These are phyloP conservation scores for Filobasidium floriforme DNA, from an alignment of 768 basidiomycete genomes.

Conservation along the genomic window DNA sequence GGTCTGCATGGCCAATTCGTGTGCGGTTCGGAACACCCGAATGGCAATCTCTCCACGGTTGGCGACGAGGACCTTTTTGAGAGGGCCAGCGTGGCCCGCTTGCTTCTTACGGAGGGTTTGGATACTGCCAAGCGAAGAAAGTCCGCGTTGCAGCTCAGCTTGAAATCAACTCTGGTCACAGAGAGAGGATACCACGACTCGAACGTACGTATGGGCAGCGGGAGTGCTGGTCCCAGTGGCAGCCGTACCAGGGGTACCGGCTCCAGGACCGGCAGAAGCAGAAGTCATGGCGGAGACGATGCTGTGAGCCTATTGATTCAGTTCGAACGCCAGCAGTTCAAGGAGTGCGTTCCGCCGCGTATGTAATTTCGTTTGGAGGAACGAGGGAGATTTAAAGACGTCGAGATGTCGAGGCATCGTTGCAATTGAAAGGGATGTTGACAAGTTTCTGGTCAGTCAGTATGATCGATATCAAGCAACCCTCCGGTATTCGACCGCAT, in stretches of 20 bases:
- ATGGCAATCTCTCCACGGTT: constrained; percentile 81
- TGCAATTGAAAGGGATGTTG: too few species aligned
- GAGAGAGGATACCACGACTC: background rate
- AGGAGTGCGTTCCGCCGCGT: too few species aligned
- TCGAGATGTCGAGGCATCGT: too few species aligned
- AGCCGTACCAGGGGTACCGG: constrained; percentile 15
- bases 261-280: constrained; percentile 7
- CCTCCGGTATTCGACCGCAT: too few species aligned
- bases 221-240: constrained; percentile 19
- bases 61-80: constrained; percentile 47
- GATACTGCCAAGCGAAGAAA: constrained; percentile 31
- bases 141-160: background rate
- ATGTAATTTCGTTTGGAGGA: too few species aligned
- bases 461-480: too few species aligned
- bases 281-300: constrained; percentile 5
- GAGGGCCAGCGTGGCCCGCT: constrained; percentile 42
- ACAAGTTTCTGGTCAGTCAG: too few species aligned
- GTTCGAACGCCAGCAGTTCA: too few species aligned
- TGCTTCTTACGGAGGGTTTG: constrained; percentile 40
- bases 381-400: too few species aligned
- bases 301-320: constrained; percentile 1
- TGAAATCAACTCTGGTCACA: background rate
- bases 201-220: constrained; percentile 18
- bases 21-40: constrained; percentile 94
- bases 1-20: constrained; percentile 98